Evolutionary conservation across 331 rosid genomes (phyloP), one percentile per base, ranked within the genome.

Genomic region (Ulmus americana): DNA sequence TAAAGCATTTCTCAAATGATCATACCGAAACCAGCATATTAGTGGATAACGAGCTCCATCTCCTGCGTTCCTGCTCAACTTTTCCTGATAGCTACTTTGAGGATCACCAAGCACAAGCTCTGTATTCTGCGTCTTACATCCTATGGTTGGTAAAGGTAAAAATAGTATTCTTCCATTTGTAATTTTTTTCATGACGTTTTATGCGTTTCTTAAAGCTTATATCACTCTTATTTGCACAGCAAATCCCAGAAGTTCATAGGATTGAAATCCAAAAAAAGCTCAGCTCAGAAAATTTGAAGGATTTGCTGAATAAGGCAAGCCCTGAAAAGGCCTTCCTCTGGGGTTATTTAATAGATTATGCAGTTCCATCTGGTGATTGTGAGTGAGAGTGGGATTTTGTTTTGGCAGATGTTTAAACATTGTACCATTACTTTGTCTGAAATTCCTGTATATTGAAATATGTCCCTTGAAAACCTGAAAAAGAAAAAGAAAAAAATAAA

Each of bases 61-160:
- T 92, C 53, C 62, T 80, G 22, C 63, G 68, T 63, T 68, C 80
- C 44, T 84, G 90, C 77, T 80, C 85, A 44, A 65, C 68, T 55
- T 38, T 89, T 67, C 62, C 66, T 10, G 87, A 80, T 63, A 72
- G 77, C 47, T 68, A 69, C 57, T 86, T 83, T 65, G 91, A 77
- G 45, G 96, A 92, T 80, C 76, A 75, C 68, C 75, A 83, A 77
- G 79, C 90, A 15, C 95, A 92, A 74, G 95, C 91, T 5, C 49
- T 64, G 22, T 45, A 82, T 76, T 74, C 84, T 45, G 79, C 91
- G 22, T 65, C 82, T 48, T 89, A 82, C 74, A 73, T 85, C 46
- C 70, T 92, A 9, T 92, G 96, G 89, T 72, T 89, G 82, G 70
- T 67, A 50, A 79, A 78, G 88, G 96, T 89, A 66, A 66, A 77